Base-by-base conservation (phyloP, 2,329 filamentous ascomycete species). In the Neofusicoccum ribis region DNA sequence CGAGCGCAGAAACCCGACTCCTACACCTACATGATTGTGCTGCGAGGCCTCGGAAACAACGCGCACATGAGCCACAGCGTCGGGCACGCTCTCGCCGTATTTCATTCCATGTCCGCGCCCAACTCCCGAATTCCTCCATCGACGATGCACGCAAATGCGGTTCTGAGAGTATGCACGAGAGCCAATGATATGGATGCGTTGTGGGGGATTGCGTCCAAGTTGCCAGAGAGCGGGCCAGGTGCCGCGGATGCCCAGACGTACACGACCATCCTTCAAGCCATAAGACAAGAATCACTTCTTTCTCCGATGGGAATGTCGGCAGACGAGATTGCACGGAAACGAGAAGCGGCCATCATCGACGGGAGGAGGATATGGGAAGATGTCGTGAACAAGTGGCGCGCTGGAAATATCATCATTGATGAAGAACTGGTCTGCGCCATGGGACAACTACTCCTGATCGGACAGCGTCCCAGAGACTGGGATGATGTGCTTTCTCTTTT, bases 61-160 rank as follows among this genome's bases (percentile, higher is more conserved):
- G 74, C 84, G 1, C 84, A 89, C 66, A 81, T 84, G 49, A 76
- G 86, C 36, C 23, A 56, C 20, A 88, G 88, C 56, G 84, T 95
- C 5, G 76, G 82, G 64, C 88, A 90, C 69, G 92, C 92, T 0
- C 77, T 93, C 51, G 85, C 86, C 66, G 82, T 97, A 60, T 98
- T 96, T 80, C 85, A 91, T 69, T 87, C 87, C 63, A 90, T 98
- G 79, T 83, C 84, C 44, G 83, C 83, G 4, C 83, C 86, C 41
- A 87, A 85, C 59, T 85, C 86, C 0, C 82, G 83, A 7, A 82
- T 96, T 59, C 84, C 88, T 68, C 90, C 91, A 15, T 91, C 88
- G 69, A 90, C 89, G 41, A 90, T 92, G 65, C 95, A 98, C 73
- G 88, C 91, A 68, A 99, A 99, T 74, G 91, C 93, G 9, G 87